These are phyloP conservation scores for Parastagonospora avenae DNA, from an alignment of 2,329 filamentous ascomycete species.

Conservation along the genomic window DNA sequence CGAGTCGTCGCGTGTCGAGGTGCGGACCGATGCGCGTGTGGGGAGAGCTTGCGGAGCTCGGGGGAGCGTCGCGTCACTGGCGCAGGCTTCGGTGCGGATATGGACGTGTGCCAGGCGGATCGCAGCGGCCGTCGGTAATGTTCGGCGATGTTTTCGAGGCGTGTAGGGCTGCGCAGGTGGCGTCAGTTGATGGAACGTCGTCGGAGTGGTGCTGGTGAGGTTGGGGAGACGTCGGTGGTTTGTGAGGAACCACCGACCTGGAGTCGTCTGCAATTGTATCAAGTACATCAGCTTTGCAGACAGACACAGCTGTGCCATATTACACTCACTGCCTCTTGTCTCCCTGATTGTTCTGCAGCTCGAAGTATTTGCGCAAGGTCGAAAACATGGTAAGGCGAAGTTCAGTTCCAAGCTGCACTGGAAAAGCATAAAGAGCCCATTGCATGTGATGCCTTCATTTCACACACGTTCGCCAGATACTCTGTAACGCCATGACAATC, in stretches of 20 bases:
- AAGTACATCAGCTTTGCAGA: no score
- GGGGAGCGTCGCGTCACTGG: slow-evolving; percentile 9
- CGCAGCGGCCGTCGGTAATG: slow-evolving; percentile 17
- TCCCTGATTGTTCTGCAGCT: no score
- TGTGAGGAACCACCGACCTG: slow-evolving; percentile 20
- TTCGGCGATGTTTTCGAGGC: slow-evolving; percentile 13
- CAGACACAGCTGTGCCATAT: no score
- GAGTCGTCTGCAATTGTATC: background rate
- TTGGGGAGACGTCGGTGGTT: slow-evolving; percentile 29
- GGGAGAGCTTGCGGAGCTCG: slow-evolving; percentile 18
- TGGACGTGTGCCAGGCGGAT: slow-evolving; percentile 6
- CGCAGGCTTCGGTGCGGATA: slow-evolving; percentile 6
- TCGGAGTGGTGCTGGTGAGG: slow-evolving; percentile 12
- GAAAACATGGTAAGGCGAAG: no score
- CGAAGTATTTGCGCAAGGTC: no score
- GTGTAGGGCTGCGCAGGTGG: slow-evolving; percentile 18
- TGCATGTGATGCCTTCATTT: background rate
- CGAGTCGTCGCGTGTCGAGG: slow-evolving; percentile 6
- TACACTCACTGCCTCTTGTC: no score
- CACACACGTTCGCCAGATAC: background rate
- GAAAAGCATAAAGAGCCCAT: background rate
- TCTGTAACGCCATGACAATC: background rate
- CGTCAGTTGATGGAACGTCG: slow-evolving; percentile 26
- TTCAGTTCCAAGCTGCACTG: no score
- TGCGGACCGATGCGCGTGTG: slow-evolving; percentile 21